Evolutionary conservation across 2,329 filamentous ascomycete genomes (phyloP), one percentile per base, ranked within the genome.

Genomic region (Periconia digitata): DNA sequence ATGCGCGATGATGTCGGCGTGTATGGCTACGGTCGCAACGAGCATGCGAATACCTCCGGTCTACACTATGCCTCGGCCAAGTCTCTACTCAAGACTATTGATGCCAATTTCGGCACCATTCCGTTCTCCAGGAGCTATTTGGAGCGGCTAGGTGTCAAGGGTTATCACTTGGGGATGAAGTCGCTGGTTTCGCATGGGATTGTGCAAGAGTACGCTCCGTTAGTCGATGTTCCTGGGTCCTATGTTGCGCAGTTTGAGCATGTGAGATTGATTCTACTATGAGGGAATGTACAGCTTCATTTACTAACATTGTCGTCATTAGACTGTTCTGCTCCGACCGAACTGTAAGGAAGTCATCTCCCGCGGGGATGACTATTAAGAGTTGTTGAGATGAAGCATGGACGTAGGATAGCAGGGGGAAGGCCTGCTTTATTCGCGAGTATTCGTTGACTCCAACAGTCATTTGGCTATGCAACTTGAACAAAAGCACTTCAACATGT

Each of bases 191-290:
- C 84, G 41, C 84, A 78, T 53, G 91, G 90, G 46, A 86, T 96
- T 59, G 89, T 96, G 40, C 88, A 96, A 73, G 83, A 87, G 43
- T 96, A 96, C 72, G 90, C 89, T 36, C 92, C 92, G 23, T 76
- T 96, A 60, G 85, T 89, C 53, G 92, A 96, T 75, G 85, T 90
- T 71, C 92, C 92, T 77, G 92, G 92, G 45, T 95, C 89, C 16
- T 96, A 95, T 73, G 92, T 91, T 18, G 92, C 92, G 57, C 92
- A 96, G 69, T 96, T 86, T 70, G 92, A 96, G 76, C 92, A 96
- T 78, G 90, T 95, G 74, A 82, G 89, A 84, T 20, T 43, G 1
- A 0, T 39, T 8, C 17, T 12, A 16, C 8, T 0, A 15, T 15
- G 7, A 23, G 38, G 5, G 3, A 18, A 16, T 18, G 10, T 32